These are phyloP conservation scores for Marasmius tenuissimus DNA, from an alignment of 1,284 basidiomycete species.

Conservation along the genomic window DNA sequence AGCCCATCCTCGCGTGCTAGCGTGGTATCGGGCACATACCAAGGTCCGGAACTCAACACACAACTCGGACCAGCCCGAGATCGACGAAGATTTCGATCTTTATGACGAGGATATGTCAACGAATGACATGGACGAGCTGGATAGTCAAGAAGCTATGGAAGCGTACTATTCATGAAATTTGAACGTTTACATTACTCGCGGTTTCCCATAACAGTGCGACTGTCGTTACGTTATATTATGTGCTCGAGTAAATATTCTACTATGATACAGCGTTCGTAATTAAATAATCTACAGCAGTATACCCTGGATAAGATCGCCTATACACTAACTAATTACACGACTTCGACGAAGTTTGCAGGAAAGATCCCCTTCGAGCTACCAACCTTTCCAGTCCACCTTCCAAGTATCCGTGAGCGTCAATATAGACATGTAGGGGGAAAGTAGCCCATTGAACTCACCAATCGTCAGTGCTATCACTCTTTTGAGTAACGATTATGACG, in stretches of 20 bases:
- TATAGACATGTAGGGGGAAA: background rate
- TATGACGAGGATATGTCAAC: background rate
- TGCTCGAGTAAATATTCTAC: background rate
- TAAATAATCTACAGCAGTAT: constrained; percentile 28
- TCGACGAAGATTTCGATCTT: background rate
- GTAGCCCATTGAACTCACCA: constrained; percentile 49
- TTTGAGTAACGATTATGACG: constrained; percentile 74
- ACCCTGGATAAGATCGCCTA: background rate
- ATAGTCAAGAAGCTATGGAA: background rate
- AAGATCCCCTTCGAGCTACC: constrained; percentile 51
- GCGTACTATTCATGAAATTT: background rate
- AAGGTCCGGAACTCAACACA: background rate
- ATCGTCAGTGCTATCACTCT: constrained; percentile 75
- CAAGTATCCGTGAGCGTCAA: background rate
- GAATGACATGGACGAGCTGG: background rate
- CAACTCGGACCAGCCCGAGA: background rate
- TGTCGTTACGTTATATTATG: background rate
- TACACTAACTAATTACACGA: constrained; percentile 32
- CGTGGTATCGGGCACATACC: constrained; percentile 1
- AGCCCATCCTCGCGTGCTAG: constrained; percentile 9
- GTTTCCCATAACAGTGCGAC: background rate
- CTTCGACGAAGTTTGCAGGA: constrained; percentile 66
- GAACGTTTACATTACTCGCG: background rate
- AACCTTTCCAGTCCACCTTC: constrained; percentile 74
- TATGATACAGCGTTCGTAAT: background rate